Base-by-base conservation (phyloP, 202 grass and related monocot genomes). In the Carex sylvatica region DNA sequence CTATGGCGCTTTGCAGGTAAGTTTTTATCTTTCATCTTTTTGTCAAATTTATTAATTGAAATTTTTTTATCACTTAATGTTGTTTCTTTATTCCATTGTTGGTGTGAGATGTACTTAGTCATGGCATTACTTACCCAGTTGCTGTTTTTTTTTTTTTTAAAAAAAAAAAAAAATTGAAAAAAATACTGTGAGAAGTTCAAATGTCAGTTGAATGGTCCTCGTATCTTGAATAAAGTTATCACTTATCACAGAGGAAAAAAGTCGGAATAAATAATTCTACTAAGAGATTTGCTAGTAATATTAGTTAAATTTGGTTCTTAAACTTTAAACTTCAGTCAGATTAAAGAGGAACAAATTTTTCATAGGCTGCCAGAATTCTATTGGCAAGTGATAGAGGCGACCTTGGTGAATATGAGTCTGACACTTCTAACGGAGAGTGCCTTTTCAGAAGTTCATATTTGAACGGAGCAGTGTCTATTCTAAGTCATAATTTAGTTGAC, bases 1-100 rank as follows among this genome's bases (percentile, higher is more conserved):
- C 84, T 94, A 65, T 88, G 95, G 95, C 71, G 90, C 95, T 84
- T 51, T 94, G 72, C 90, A 91, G 80, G 95, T 94, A 69, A 94
- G 92, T 90, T 88, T 20, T 13, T 64, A 74, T 22, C 42, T 80
- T 61, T 19, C 65, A 70, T 81, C 23, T 74, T 54, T 40, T 56
- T 51, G 5, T 75, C 64, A 30, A 81, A n/a, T 28, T 40, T 52
- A 35, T 40, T 80, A 64, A 70, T 63, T 74, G 35, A 24, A 79
- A 44, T 7, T 51, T 20, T 47, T 12, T 54, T 46, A 46, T 70
- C 67, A 46, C 36, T 70, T 44, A 0, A 20, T 44, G 5, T 46
- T 44, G 9, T 70, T 22, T 55, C 24, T 75, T 31, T 75, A 31
- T 75, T 9, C 11, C 24, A 55, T 75, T 75, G 12, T 18, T 56